Base-by-base conservation (phyloP, 2,329 filamentous ascomycete species). In the Calonectria henricotiae region DNA sequence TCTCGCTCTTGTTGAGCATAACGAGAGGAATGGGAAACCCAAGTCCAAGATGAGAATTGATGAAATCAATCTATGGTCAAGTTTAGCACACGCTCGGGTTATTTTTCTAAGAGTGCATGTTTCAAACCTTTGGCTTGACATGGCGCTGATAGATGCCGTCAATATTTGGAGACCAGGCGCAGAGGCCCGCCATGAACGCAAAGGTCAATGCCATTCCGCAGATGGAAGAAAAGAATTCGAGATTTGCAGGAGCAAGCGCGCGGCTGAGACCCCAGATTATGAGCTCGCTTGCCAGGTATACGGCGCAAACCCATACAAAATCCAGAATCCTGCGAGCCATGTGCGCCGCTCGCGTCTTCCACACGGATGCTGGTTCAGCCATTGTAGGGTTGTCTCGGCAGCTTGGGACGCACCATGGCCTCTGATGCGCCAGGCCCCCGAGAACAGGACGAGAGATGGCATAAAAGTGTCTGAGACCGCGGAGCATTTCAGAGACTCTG, bases 21-120 rank as follows among this genome's bases (percentile, higher is more conserved):
- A 87, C 78, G 2, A 89, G 82, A 0, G 87, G 87, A 2, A 88
- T 82, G 0, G 85, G 84, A 72, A 89, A 89, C 3, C 85, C 87
- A 6, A 88, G 75, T 0, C 86, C 86, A 72, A 89, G 83, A 74
- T 89, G 85, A 3, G 82, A 78, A 71, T 89, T 89, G 64, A 88
- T 81, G 11, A 88, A 82, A 58, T 88, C 83, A 25, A 87, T 81
- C 86, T 88, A 61, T 1, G 43, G n/a, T 4, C 12, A 3, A 32
- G 20, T 68, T 76, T 9, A 77, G 54, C 35, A 39, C 17, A 25
- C 11, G 15, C 7, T 5, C 6, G 17, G 17, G 5, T 5, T 9
- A 0, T 15, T 8, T 2, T 6, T 13, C 5, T 3, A 8, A 17
- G n/a, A 1, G 12, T 4, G 15, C 3, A 8, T 41, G 30, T 44